phyloP scores from a whole-genome alignment of 31 red algal genomes.

The Asparagopsis taxiformis region DNA sequence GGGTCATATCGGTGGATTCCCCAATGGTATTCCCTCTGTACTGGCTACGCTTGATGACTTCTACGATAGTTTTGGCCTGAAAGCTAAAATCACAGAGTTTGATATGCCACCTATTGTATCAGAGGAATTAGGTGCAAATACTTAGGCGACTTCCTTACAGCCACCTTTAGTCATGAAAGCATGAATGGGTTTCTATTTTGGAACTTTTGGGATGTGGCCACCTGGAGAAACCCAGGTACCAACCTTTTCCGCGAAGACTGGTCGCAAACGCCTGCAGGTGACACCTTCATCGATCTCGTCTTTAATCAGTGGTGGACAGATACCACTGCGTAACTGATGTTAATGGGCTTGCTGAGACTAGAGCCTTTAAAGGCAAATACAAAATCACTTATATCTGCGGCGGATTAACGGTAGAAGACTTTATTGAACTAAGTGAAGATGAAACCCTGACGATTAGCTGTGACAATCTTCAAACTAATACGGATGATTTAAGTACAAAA shows the following conservation, averaged over 20 bases:
- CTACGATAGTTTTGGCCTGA: conserved; percentile 9
- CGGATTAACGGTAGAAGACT: no score
- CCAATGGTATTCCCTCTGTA: conserved; percentile 3
- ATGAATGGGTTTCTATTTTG: conserved; percentile 18
- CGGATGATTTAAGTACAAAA: no score
- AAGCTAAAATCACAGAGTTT: background rate
- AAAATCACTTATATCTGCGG: no score
- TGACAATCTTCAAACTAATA: no score
- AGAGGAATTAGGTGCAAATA: conserved; percentile 17
- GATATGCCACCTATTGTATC: conserved; percentile 1
- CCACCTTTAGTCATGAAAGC: conserved; percentile 15
- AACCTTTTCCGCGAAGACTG: conserved; percentile 2
- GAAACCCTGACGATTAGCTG: no score
- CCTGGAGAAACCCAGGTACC: conserved; percentile 5
- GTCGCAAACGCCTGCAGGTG: conserved; percentile 14
- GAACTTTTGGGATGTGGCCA: conserved; percentile 11
- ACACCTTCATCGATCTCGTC: conserved; percentile 15
- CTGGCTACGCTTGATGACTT: conserved; percentile 7
- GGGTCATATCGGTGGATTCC: conserved; percentile 6
- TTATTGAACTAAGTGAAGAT: no score
- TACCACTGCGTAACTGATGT: conserved; percentile 13
- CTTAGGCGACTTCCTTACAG: conserved; percentile 12
- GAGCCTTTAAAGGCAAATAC: no score
- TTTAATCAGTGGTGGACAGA: conserved; percentile 28
- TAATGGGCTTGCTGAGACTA: background rate